Evolutionary conservation across 2,329 filamentous ascomycete species (phyloP).

Genomic region (Fusarium sp.): DNA sequence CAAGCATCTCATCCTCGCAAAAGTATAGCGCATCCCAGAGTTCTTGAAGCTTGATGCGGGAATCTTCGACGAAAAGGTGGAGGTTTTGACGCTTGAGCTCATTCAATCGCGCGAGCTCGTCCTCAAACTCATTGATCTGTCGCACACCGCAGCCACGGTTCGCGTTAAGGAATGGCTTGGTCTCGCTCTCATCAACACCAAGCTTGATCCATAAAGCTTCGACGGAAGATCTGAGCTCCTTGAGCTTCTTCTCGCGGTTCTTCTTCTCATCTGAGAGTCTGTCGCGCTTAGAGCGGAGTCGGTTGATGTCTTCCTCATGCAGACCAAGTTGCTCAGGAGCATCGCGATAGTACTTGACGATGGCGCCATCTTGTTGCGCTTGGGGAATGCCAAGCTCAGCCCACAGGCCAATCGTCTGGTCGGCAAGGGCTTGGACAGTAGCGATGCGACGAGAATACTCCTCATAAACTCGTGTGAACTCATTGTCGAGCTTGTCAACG

Average conservation of each 20-base stretch:
- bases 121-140: conserved; percentile 95
- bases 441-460: conserved; percentile 89
- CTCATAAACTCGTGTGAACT: conserved; percentile 95
- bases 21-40: conserved; percentile 95
- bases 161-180: conserved; percentile 83
- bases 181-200: conserved; percentile 82
- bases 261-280: conserved; percentile 90
- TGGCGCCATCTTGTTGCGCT: conserved; percentile 86
- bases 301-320: conserved; percentile 83
- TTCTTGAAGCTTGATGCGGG: conserved; percentile 88
- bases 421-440: conserved; percentile 77
- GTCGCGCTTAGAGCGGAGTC: conserved; percentile 79
- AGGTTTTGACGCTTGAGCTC: conserved; percentile 96
- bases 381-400: conserved; percentile 94
- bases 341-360: conserved; percentile 90
- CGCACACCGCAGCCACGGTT: conserved; percentile 92
- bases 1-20: conserved; percentile 98
- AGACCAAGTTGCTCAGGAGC: conserved; percentile 93
- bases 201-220: conserved; percentile 90
- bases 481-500: conserved; percentile 84
- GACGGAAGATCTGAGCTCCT: conserved; percentile 80
- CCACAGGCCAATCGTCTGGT: conserved; percentile 94
- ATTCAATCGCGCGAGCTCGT: conserved; percentile 85
- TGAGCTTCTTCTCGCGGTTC: conserved; percentile 78
- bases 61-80: conserved; percentile 95